A percentile compares a stretch with the other conserved stretches of the same genome.
Evolutionary conservation across 257 asterid species (phyloP).

Genomic region (Nicotiana tabacum): DNA sequence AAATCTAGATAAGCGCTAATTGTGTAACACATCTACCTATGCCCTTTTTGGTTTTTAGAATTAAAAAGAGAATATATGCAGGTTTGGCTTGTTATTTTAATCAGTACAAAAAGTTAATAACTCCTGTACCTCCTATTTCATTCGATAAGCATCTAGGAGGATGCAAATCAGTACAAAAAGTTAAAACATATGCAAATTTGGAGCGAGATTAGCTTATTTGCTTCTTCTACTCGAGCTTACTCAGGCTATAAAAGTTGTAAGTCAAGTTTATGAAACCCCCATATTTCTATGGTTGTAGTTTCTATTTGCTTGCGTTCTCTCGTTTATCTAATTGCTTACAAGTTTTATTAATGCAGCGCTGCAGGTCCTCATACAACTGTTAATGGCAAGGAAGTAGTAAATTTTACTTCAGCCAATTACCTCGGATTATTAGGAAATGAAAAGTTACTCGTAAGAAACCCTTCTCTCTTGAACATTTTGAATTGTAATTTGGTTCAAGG

Average conservation of each 20-base stretch:
- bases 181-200: neutral
- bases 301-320: neutral
- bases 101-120: no score
- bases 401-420: conserved; percentile 89
- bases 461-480: conserved; percentile 16
- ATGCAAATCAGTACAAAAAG: neutral
- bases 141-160: no score
- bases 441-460: conserved; percentile 57
- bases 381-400: conserved; percentile 69
- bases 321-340: neutral
- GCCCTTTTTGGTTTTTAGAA: neutral
- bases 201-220: neutral
- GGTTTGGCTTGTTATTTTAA: neutral
- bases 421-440: conserved; percentile 86
- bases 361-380: conserved; percentile 83
- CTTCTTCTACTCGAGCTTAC: neutral
- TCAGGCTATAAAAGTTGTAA: neutral
- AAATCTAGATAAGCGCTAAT: neutral
- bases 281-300: neutral
- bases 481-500: neutral
- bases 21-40: neutral
- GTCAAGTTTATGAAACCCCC: neutral
- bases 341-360: conserved; percentile 59
- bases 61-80: neutral
- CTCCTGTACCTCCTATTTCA: no score